A percentile compares a stretch with the other conserved stretches of the same genome.
Conservation (phyloP, 169 alveolate species). For the Plasmodium vinckei region DNA sequence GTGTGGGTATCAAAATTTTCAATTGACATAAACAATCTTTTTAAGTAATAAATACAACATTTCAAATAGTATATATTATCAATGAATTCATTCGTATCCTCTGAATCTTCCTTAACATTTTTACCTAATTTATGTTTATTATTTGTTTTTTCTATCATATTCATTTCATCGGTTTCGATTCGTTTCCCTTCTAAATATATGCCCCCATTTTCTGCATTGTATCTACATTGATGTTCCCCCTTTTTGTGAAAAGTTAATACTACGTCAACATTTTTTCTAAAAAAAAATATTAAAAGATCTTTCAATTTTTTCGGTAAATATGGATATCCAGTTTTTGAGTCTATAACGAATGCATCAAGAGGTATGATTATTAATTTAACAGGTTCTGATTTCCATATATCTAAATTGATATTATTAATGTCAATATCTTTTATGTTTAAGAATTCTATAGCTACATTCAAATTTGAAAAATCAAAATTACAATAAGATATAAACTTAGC, state of each 20-base stretch:
- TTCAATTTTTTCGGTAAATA: conserved; percentile 58
- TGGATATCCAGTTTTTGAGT: conserved; percentile 65
- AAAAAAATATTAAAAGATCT: conserved; percentile 58
- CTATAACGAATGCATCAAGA: conserved; percentile 32
- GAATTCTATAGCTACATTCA: conserved; percentile 54
- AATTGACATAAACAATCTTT: conserved; percentile 65
- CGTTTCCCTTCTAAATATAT: background rate
- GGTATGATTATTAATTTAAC: conserved; percentile 76
- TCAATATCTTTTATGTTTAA: conserved; percentile 38
- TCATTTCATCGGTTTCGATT: background rate
- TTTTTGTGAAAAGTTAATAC: conserved; percentile 9
- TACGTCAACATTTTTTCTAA: conserved; percentile 69
- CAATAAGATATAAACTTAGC: conserved; percentile 59
- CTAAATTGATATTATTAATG: conserved; percentile 33
- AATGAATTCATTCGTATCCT: background rate
- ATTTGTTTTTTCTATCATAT: background rate
- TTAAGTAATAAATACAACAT: conserved; percentile 66
- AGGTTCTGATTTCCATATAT: conserved; percentile 75
- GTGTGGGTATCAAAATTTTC: conserved; percentile 69
- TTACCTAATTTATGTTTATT: background rate
- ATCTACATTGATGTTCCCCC: background rate
- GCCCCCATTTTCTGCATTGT: too few relatives aligned
- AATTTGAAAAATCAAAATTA: conserved; percentile 29
- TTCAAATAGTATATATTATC: conserved; percentile 11
- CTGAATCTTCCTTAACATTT: background rate